Percentiles rank a stretch among this genome's conserved stretches.
These are phyloP conservation scores for Wickerhamia fluorescens DNA, from an alignment of 805 yeast species.

Conservation along the genomic window DNA sequence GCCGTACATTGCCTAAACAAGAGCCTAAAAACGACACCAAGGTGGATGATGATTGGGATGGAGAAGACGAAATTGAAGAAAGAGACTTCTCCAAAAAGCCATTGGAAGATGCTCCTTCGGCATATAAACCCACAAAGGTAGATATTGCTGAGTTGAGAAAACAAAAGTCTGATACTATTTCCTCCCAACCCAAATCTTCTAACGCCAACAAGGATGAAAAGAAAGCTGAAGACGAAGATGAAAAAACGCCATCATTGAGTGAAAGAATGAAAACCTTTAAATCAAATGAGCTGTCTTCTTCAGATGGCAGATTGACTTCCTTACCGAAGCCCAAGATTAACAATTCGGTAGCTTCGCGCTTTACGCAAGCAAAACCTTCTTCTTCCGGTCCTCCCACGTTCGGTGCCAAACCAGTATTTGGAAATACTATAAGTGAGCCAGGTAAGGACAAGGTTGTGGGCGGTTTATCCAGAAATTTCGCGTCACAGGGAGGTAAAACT, in stretches of 20 bases:
- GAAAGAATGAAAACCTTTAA: constrained; percentile 40
- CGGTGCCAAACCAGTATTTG: constrained; percentile 33
- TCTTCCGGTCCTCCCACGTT: constrained; percentile 16
- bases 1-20: constrained; percentile 19
- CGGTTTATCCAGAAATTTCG: constrained; percentile 58
- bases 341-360: constrained; percentile 45
- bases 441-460: constrained; percentile 41
- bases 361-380: constrained; percentile 27
- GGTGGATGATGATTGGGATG: constrained; percentile 56
- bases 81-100: constrained; percentile 47
- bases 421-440: constrained; percentile 9
- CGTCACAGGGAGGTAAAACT: constrained; percentile 69
- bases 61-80: constrained; percentile 50
- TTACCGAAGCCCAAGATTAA: constrained; percentile 57
- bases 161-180: constrained; percentile 38
- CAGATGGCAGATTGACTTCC: constrained; percentile 49
- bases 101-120: constrained; percentile 46
- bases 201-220: constrained; percentile 6
- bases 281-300: constrained; percentile 13
- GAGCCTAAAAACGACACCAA: constrained; percentile 25
- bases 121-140: constrained; percentile 63
- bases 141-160: constrained; percentile 49
- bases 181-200: constrained; percentile 33
- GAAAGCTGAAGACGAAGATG: constrained; percentile 37
- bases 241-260: constrained; percentile 29